Conservation (phyloP, 257 asterid genomes). For the Rehmannia glutinosa region DNA sequence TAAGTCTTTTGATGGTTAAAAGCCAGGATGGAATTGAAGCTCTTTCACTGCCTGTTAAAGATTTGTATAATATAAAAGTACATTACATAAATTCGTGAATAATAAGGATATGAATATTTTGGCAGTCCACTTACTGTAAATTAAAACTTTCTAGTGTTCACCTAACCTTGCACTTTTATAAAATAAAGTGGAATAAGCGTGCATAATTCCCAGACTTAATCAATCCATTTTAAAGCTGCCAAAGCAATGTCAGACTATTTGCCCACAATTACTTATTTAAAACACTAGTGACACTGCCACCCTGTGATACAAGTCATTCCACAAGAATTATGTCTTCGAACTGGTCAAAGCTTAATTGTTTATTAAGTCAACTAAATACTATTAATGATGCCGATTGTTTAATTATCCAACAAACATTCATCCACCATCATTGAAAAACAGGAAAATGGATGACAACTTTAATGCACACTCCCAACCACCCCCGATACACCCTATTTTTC, state of each 20-base stretch:
- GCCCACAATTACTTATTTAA: too few relatives aligned
- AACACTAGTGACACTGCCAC: constrained; percentile 4
- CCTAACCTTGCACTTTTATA: constrained; percentile 6
- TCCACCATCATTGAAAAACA: constrained; percentile 13
- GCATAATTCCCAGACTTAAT: neutral
- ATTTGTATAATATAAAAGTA: neutral
- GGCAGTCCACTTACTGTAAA: neutral
- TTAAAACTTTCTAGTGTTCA: neutral
- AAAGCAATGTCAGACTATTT: too few relatives aligned
- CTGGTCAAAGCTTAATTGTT: constrained; percentile 2
- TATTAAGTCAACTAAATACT: constrained; percentile 11
- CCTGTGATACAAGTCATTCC: constrained; percentile 6
- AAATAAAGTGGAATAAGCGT: neutral
- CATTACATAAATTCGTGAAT: neutral
- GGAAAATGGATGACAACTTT: constrained; percentile 18
- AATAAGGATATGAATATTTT: neutral
- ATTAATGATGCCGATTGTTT: constrained; percentile 10
- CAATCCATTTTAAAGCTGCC: neutral
- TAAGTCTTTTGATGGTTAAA: neutral
- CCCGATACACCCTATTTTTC: neutral
- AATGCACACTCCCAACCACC: constrained; percentile 29
- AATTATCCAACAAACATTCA: constrained; percentile 28
- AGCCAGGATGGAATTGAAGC: neutral
- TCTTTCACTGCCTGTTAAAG: neutral
- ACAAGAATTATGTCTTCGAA: constrained; percentile 11